Evolutionary conservation across 352 stramenopile species (phyloP).

Genomic region (Phytophthora fragariaefolia): DNA sequence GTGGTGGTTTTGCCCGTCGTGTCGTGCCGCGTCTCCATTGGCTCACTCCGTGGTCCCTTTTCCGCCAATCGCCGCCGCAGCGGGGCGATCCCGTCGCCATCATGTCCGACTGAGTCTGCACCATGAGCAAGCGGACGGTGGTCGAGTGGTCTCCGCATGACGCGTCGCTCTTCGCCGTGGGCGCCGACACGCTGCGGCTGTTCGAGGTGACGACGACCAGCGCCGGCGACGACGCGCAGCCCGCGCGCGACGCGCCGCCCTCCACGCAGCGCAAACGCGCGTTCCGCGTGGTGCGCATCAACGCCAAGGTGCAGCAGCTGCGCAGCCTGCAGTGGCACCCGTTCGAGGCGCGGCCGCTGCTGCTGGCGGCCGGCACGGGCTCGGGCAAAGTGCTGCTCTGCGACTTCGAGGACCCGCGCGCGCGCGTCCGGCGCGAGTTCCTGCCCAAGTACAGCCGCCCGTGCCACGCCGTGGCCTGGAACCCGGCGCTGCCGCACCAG

Average conservation of each 20-base stretch:
- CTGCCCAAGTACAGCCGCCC: slow-evolving; percentile 82
- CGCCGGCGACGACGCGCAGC: slow-evolving; percentile 9
- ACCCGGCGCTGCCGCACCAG: slow-evolving; percentile 73
- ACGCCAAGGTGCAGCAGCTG: slow-evolving; percentile 75
- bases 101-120: no score
- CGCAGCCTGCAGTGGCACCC: slow-evolving; percentile 89
- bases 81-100: slow-evolving; percentile 3
- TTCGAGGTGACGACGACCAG: slow-evolving; percentile 73
- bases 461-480: slow-evolving; percentile 88
- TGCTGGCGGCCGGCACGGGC: slow-evolving; percentile 78
- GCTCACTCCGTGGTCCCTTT: no score
- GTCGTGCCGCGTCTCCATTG: no score
- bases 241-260: slow-evolving; percentile 10
- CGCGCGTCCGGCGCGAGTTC: slow-evolving; percentile 74
- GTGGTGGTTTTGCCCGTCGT: no score
- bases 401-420: slow-evolving; percentile 77
- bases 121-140: slow-evolving; percentile 81
- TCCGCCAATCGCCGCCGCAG: slow-evolving; percentile 19
- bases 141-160: slow-evolving; percentile 89
- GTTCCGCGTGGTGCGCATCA: slow-evolving; percentile 85
- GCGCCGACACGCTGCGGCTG: slow-evolving; percentile 82
- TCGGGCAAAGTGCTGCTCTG: slow-evolving; percentile 85
- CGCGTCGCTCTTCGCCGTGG: slow-evolving; percentile 82
- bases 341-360: slow-evolving; percentile 71
- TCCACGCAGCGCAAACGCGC: slow-evolving; percentile 85